A percentile compares a stretch with the other conserved stretches of the same genome.
Conservation (phyloP, 129 eudicot species). For the Chrysanthemum lavandulifolium region DNA sequence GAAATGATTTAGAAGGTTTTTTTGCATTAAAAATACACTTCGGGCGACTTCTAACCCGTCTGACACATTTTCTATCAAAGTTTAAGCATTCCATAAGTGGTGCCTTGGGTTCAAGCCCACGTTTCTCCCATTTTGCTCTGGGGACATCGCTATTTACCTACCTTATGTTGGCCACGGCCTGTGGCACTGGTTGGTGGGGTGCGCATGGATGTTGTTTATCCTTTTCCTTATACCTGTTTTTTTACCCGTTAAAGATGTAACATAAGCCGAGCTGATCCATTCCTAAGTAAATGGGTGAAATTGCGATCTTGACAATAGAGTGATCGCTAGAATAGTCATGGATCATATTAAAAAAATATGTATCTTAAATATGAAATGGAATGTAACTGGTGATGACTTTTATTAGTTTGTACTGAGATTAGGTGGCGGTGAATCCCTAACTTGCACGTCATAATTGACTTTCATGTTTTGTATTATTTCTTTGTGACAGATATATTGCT, state of each 20-base stretch:
- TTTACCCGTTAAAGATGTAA: background rate
- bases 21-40: constrained; percentile 6
- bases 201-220: no score
- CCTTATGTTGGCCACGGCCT: no score
- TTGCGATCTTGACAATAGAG: background rate
- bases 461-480: constrained; percentile 14
- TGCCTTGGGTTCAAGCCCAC: no score
- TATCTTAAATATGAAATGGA: background rate
- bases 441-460: background rate
- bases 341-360: background rate
- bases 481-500: constrained; percentile 83
- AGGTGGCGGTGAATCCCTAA: background rate
- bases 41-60: background rate
- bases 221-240: background rate
- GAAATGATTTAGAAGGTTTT: constrained; percentile 10
- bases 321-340: constrained; percentile 4
- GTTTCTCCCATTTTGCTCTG: no score
- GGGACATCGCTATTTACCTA: no score
- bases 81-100: no score
- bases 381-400: background rate
- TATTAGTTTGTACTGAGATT: background rate
- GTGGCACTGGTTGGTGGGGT: no score
- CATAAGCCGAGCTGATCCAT: background rate
- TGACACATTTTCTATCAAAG: background rate
- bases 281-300: background rate